Conservation (phyloP, 352 stramenopile genomes). For the Phytophthora pluvialis region DNA sequence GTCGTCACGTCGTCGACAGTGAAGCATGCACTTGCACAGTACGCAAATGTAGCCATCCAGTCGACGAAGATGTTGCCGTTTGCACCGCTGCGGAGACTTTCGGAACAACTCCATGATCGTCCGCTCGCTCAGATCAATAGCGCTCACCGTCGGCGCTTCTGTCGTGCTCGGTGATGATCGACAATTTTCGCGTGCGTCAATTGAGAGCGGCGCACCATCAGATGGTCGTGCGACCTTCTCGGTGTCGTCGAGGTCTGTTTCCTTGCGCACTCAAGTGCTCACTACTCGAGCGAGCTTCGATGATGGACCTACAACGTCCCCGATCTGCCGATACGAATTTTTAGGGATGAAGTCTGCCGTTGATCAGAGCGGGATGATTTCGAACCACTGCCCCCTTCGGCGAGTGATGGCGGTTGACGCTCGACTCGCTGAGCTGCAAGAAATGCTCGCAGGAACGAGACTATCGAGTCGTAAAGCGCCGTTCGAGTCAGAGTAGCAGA, state of each 20-base stretch:
- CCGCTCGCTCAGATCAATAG: conserved; percentile 1
- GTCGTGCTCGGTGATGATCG: background rate
- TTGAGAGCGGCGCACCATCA: background rate
- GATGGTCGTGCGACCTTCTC: background rate
- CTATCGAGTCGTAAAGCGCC: too few relatives aligned
- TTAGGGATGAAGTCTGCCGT: too few relatives aligned
- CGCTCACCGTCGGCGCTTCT: background rate
- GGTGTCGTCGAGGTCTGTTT: conserved; percentile 1
- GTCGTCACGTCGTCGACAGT: background rate
- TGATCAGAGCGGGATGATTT: too few relatives aligned
- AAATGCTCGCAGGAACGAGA: too few relatives aligned
- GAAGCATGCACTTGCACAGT: conserved; percentile 4
- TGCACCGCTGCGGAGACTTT: background rate
- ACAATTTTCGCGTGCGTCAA: conserved; percentile 1
- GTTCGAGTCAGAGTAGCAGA: too few relatives aligned
- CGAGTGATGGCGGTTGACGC: too few relatives aligned
- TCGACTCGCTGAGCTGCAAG: too few relatives aligned
- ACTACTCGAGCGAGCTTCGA: too few relatives aligned
- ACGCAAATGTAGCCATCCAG: conserved; percentile 20
- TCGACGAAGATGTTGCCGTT: conserved; percentile 8
- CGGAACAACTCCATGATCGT: conserved; percentile 19
- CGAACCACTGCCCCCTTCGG: too few relatives aligned
- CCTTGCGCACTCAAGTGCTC: too few relatives aligned
- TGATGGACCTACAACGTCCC: too few relatives aligned
- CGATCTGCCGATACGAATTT: too few relatives aligned